These are phyloP conservation scores for Hymenoscyphus occultus DNA, from an alignment of 2,329 filamentous ascomycete genomes.

Conservation along the genomic window DNA sequence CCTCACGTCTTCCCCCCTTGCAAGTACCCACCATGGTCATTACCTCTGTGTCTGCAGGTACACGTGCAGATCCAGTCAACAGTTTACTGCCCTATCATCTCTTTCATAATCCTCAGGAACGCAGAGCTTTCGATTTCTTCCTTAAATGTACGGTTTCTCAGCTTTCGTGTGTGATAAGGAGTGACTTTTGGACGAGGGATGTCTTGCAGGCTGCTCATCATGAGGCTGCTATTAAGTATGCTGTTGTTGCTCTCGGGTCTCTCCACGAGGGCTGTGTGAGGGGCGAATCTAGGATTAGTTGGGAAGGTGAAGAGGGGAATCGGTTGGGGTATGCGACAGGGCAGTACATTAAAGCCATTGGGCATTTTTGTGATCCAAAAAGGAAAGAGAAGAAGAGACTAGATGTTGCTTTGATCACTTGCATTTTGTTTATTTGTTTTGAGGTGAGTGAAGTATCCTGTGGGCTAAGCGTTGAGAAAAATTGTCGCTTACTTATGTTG, in stretches of 20 bases:
- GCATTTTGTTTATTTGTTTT: constrained; percentile 26
- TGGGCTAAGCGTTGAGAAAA: no score
- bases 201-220: constrained; percentile 60
- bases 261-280: constrained; percentile 23
- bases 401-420: constrained; percentile 23
- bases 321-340: constrained; percentile 18
- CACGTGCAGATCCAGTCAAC: neutral
- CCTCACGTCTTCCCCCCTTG: constrained; percentile 11
- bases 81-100: constrained; percentile 18
- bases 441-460: constrained; percentile 17
- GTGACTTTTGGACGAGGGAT: constrained; percentile 58
- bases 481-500: neutral
- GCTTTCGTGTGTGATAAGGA: constrained; percentile 47
- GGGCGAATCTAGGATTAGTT: neutral
- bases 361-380: constrained; percentile 22
- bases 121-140: constrained; percentile 25
- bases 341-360: constrained; percentile 23
- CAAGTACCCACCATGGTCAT: constrained; percentile 11
- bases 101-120: constrained; percentile 16
- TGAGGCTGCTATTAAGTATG: constrained; percentile 25
- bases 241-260: constrained; percentile 23
- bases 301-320: neutral
- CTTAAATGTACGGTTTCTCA: constrained; percentile 23
- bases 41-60: neutral
- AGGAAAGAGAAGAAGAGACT: constrained; percentile 11